These are phyloP conservation scores for Pachysandra terminalis DNA, from an alignment of 164 flowering plant species.

Conservation along the genomic window DNA sequence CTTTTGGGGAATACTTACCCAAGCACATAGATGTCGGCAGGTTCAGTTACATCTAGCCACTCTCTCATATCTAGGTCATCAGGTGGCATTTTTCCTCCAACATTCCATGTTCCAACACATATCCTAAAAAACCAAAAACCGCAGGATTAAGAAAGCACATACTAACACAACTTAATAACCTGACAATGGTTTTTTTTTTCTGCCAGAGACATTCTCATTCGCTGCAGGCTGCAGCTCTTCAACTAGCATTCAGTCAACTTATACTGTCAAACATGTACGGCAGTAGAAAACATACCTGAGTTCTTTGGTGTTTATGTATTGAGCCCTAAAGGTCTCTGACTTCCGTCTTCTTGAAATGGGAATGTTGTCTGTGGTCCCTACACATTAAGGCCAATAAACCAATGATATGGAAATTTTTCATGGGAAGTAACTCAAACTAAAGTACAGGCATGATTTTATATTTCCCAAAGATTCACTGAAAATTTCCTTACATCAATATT, in stretches of 20 bases:
- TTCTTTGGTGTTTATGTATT: constrained; percentile 79
- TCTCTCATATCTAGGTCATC: constrained; percentile 75
- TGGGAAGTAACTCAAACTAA: too few species aligned
- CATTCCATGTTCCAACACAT: too few species aligned
- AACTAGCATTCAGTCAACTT: neutral
- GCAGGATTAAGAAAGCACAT: too few species aligned
- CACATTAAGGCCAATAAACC: constrained; percentile 6
- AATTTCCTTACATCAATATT: too few species aligned
- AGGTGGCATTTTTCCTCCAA: constrained; percentile 82
- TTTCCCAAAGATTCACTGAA: too few species aligned
- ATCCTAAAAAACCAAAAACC: constrained; percentile 33
- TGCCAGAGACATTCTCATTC: neutral
- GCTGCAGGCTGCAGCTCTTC: neutral
- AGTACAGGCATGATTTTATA: too few species aligned
- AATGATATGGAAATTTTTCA: too few species aligned
- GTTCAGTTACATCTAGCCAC: constrained; percentile 68
- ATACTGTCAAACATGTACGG: neutral
- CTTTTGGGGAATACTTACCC: constrained; percentile 52
- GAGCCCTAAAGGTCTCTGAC: constrained; percentile 86
- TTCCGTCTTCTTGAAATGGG: constrained; percentile 63
- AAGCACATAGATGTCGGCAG: constrained; percentile 90
- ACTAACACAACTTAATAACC: too few species aligned
- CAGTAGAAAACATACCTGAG: constrained; percentile 45
- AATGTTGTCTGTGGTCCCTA: constrained; percentile 36
- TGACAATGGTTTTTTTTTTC: neutral